Base-by-base conservation (phyloP, 805 yeast genomes). In the Wickerhamomyces strasburgensis region DNA sequence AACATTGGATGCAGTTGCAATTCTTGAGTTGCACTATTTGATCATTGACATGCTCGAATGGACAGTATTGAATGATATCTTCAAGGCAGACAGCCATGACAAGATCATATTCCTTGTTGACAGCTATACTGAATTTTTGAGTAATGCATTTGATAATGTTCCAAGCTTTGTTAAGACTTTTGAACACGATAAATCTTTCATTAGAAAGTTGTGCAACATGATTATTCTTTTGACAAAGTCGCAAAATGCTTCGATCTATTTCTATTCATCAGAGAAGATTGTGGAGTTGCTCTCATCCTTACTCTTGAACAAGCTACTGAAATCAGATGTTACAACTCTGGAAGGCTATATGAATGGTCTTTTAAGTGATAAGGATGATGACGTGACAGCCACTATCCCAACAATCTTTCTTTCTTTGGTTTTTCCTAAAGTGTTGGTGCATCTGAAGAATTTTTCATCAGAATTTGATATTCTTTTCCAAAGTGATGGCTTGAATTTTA, bases 1-100 rank as follows among this genome's bases (percentile, higher is more conserved):
- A 8, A 13, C 42, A 1, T 17, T 46, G 35, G 33, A 46, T 18
- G 24, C 46, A 34, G 26, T 47, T 43, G 35, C 60, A 0, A 59
- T 73, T 46, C 77, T 78, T 0, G 79, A 77, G 6, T 64, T 77
- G 15, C 47, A 60, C 25, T 51, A 51, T 33, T 40, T 64, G 18
- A 48, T 60, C 1, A 38, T 75, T 6, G 56, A 58, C 49, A 34
- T 57, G 7, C 43, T 62, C 10, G 67, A 63, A 31, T 61, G 64
- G 65, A 47, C 55, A n/a, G 61, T 58, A 0, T 34, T 58, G 11
- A 52, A 63, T 42, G 67, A 63, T 31, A 58, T 55, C 3, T 54
- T 60, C 24, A 46, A 44, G 15, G 47, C 43, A 0, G 73, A 72
- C 2, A 67, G 71, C 35, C 59, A 55, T 14, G 33, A 47, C 5